A percentile compares a stretch with the other conserved stretches of the same genome.
Conservation (phyloP, 148 eudicot genomes). For the Camellia lanceoleosa region DNA sequence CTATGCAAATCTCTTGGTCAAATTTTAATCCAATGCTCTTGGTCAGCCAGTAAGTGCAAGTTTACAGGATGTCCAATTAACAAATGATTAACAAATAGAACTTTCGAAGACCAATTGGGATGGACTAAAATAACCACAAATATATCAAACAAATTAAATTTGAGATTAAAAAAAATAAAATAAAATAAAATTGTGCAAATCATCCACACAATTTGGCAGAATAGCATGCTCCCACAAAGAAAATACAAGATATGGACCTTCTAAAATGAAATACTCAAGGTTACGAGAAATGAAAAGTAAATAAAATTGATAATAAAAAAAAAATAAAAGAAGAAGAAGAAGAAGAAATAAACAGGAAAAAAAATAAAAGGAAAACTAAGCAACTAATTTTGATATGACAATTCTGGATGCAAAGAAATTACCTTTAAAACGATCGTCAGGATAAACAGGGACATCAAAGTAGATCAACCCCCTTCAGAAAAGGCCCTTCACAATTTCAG, state of each 20-base stretch:
- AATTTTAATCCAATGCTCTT: too few species aligned
- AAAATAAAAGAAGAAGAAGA: not conserved
- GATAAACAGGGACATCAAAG: constrained; percentile 88
- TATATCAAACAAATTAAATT: not conserved
- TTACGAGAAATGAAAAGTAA: not conserved
- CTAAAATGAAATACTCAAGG: not conserved
- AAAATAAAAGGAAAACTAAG: not conserved
- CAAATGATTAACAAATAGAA: not conserved
- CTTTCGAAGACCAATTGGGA: not conserved
- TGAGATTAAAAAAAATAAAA: not conserved
- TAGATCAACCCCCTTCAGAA: constrained; percentile 78
- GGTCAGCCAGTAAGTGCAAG: too few species aligned
- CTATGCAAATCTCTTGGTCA: too few species aligned
- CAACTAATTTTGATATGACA: not conserved
- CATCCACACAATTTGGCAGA: not conserved
- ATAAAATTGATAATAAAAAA: not conserved
- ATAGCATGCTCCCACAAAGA: not conserved
- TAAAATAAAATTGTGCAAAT: not conserved
- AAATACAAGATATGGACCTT: not conserved
- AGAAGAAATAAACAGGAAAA: not conserved
- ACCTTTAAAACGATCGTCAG: constrained; percentile 97
- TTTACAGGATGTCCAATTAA: not conserved
- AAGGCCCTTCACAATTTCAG: constrained; percentile 78
- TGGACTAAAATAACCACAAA: not conserved
- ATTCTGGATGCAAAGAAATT: constrained; percentile 9